A percentile compares a stretch with the other conserved stretches of the same genome.
Conservation (phyloP, 1,284 basidiomycete species). For the Ustilago crameri region DNA sequence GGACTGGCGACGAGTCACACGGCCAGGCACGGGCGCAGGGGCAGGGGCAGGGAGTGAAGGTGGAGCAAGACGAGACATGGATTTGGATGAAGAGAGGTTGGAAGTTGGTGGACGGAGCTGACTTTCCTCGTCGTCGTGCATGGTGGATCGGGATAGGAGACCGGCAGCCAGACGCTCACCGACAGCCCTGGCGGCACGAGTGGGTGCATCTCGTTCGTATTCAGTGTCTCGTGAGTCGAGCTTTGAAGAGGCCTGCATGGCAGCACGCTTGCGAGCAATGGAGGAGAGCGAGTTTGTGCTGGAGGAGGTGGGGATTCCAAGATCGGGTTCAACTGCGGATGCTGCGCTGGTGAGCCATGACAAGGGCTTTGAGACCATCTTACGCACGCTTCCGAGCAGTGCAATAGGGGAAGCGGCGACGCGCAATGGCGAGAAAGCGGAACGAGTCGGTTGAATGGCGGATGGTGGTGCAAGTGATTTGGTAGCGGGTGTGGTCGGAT, state of each 20-base stretch:
- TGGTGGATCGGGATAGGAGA: slow-evolving; percentile 33
- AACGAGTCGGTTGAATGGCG: slow-evolving; percentile 11
- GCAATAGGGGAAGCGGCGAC: slow-evolving; percentile 46
- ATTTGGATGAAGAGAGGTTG: slow-evolving; percentile 17
- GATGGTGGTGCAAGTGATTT: slow-evolving; percentile 34
- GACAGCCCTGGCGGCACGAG: slow-evolving; percentile 46
- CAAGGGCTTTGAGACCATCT: slow-evolving; percentile 51
- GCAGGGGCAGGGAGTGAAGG: slow-evolving; percentile 21
- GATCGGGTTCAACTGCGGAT: slow-evolving; percentile 25
- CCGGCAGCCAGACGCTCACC: slow-evolving; percentile 49
- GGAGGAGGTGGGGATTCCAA: slow-evolving; percentile 44
- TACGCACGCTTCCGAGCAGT: slow-evolving; percentile 49
- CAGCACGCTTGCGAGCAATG: slow-evolving; percentile 37
- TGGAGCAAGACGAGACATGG: slow-evolving; percentile 35
- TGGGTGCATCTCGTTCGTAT: slow-evolving; percentile 34
- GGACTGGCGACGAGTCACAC: slow-evolving; percentile 12
- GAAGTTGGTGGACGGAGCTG: slow-evolving; percentile 28
- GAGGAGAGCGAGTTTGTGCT: slow-evolving; percentile 50
- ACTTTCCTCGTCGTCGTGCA: slow-evolving; percentile 40
- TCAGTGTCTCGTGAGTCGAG: slow-evolving; percentile 7
- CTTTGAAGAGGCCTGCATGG: slow-evolving; percentile 26
- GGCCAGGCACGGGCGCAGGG: slow-evolving; percentile 22
- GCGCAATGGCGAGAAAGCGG: slow-evolving; percentile 42
- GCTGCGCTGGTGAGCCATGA: slow-evolving; percentile 47
- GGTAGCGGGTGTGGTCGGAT: slow-evolving; percentile 22